Evolutionary conservation across 805 yeast species (phyloP).

Genomic region (Lachancea fermentati): DNA sequence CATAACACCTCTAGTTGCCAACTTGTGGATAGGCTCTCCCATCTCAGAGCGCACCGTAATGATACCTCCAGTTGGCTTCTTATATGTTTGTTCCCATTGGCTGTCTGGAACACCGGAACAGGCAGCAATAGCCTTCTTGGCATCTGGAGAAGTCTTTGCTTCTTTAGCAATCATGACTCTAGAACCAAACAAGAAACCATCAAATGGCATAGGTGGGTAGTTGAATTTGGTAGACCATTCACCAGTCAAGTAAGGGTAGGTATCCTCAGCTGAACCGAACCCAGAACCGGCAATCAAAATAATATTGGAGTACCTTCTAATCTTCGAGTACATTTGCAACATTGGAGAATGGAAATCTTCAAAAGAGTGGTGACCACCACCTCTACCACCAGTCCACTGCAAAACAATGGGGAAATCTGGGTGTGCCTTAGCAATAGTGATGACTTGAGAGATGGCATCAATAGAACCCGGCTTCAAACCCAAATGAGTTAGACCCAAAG

Average conservation of each 20-base stretch:
- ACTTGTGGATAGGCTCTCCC: slow-evolving; percentile 99
- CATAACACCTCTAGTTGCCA: slow-evolving; percentile 95
- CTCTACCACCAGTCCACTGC: slow-evolving; percentile 99
- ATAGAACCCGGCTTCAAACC: slow-evolving; percentile 98
- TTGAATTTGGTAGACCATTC: slow-evolving; percentile 83
- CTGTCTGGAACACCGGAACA: slow-evolving; percentile 86
- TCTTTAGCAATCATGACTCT: slow-evolving; percentile 97
- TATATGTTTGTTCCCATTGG: slow-evolving; percentile 92
- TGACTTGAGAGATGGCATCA: slow-evolving; percentile 82
- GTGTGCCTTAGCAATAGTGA: slow-evolving; percentile 89
- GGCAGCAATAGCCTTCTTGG: slow-evolving; percentile 84
- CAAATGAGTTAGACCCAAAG: slow-evolving; percentile 86
- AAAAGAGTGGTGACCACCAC: slow-evolving; percentile 99
- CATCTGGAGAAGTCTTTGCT: slow-evolving; percentile 88
- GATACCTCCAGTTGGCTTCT: slow-evolving; percentile 94
- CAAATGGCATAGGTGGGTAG: slow-evolving; percentile 98
- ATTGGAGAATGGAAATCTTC: slow-evolving; percentile 99
- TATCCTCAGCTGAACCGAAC: slow-evolving; percentile 93
- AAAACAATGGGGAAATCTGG: slow-evolving; percentile 94
- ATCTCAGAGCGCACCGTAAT: slow-evolving; percentile 95
- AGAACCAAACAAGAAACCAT: slow-evolving; percentile 93
- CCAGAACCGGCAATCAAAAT: slow-evolving; percentile 96
- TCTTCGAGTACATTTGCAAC: slow-evolving; percentile 89
- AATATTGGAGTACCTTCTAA: slow-evolving; percentile 87
- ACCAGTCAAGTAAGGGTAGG: slow-evolving; percentile 97